Percentiles rank a stretch among this genome's conserved stretches.
Evolutionary conservation across 2,329 filamentous ascomycete genomes (phyloP).

Genomic region (Nakataea oryzae): DNA sequence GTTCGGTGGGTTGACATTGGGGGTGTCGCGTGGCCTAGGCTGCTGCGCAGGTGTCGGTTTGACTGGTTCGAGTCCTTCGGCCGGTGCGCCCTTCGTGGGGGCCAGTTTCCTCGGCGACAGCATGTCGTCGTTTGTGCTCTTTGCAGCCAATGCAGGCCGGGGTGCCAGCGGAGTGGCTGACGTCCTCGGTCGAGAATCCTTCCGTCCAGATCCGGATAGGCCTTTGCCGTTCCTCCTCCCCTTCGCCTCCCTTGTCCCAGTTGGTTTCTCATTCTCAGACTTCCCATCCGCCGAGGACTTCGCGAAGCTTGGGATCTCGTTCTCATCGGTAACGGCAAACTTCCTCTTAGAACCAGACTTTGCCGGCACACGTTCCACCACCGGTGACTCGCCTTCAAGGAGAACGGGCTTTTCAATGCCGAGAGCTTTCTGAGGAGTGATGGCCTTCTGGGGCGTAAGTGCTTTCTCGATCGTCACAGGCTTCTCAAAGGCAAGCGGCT

Average conservation of each 20-base stretch:
- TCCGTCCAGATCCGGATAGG: constrained; percentile 25
- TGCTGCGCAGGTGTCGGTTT: neutral
- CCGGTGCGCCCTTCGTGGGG: constrained; percentile 19
- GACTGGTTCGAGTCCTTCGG: neutral
- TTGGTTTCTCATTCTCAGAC: constrained; percentile 15
- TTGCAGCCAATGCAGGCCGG: constrained; percentile 41
- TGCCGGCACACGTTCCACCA: neutral
- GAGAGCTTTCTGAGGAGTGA: neutral
- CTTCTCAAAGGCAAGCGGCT: neutral
- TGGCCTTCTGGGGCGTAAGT: neutral
- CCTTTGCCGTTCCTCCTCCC: constrained; percentile 35
- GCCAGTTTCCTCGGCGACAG: constrained; percentile 44
- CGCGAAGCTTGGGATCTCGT: constrained; percentile 22
- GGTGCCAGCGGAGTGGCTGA: constrained; percentile 15
- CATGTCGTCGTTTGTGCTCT: constrained; percentile 50
- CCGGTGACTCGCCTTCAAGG: neutral
- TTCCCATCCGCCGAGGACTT: too few relatives aligned
- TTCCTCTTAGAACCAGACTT: constrained; percentile 50
- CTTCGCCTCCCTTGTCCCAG: constrained; percentile 14
- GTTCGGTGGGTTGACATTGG: neutral
- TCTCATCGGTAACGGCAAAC: constrained; percentile 42
- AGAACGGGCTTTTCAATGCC: neutral
- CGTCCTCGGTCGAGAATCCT: constrained; percentile 23
- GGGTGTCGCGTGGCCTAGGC: neutral
- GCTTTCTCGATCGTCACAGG: neutral